These are phyloP conservation scores for Lonicera japonica DNA, from an alignment of 129 eudicot species.

Conservation along the genomic window DNA sequence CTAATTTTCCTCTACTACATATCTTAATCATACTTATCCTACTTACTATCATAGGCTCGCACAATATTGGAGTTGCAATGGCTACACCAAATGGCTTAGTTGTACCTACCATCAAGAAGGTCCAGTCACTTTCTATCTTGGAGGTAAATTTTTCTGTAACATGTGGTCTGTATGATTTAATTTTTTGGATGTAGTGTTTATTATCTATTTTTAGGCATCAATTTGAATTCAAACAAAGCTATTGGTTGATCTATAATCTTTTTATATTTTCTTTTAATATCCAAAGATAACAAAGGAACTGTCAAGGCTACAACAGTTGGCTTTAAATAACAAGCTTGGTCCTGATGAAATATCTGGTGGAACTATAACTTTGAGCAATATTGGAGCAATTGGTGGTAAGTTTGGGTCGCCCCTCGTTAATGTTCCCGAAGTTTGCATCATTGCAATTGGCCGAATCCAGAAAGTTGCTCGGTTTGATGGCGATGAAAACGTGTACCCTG, in stretches of 20 bases:
- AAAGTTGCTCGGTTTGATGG: slow-evolving; percentile 57
- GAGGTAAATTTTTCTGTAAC: slow-evolving; percentile 50
- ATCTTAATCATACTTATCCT: neutral
- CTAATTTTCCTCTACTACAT: neutral
- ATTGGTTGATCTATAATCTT: neutral
- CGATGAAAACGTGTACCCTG: slow-evolving; percentile 65
- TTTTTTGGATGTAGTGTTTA: neutral
- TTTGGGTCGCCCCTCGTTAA: slow-evolving; percentile 93
- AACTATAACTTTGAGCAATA: slow-evolving; percentile 85
- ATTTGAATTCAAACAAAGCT: neutral
- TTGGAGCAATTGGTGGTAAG: slow-evolving; percentile 95
- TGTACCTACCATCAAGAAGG: slow-evolving; percentile 88
- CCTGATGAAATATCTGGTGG: slow-evolving; percentile 82
- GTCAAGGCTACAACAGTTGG: slow-evolving; percentile 67
- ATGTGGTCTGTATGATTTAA: neutral
- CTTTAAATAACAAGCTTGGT: slow-evolving; percentile 76
- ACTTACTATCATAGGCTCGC: slow-evolving; percentile 42
- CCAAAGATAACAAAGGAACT: slow-evolving; percentile 74
- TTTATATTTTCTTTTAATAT: neutral
- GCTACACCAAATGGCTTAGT: slow-evolving; percentile 93
- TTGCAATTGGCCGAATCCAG: slow-evolving; percentile 75
- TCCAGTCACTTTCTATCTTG: slow-evolving; percentile 75
- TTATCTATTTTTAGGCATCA: neutral
- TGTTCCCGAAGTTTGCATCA: slow-evolving; percentile 88
- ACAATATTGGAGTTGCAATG: slow-evolving; percentile 95